These are phyloP conservation scores for Kwoniella europaea DNA, from an alignment of 768 basidiomycete genomes.

Conservation along the genomic window DNA sequence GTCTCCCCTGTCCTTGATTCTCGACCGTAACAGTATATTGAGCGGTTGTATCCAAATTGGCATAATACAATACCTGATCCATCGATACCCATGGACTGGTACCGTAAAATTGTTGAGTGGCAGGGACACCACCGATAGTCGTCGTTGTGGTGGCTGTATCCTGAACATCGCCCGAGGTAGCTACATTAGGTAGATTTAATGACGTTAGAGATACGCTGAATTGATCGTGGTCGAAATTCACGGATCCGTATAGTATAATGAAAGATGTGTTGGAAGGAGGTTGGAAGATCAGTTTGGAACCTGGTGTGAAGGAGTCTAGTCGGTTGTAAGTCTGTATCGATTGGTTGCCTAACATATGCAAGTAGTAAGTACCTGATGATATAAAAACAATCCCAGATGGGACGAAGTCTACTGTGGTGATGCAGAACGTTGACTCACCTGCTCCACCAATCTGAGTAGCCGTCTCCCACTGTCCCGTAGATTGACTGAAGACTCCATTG, in stretches of 20 bases:
- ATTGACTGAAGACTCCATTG: neutral
- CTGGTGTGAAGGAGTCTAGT: slow-evolving; percentile 6
- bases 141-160: slow-evolving; percentile 3
- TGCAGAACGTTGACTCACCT: neutral
- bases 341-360: neutral
- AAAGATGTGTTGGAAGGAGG: slow-evolving; percentile 14
- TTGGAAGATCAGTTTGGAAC: slow-evolving; percentile 5
- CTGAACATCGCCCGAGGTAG: neutral
- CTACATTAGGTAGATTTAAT: slow-evolving; percentile 1
- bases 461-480: slow-evolving; percentile 14
- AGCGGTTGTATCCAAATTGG: slow-evolving; percentile 5
- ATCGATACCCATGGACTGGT: slow-evolving; percentile 5
- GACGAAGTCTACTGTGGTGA: too few species aligned
- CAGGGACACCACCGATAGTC: neutral
- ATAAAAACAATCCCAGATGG: neutral
- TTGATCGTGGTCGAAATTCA: slow-evolving; percentile 17
- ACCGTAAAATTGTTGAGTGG: slow-evolving; percentile 10
- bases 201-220: neutral
- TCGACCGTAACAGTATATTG: slow-evolving; percentile 19
- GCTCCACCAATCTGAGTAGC: slow-evolving; percentile 3
- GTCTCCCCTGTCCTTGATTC: slow-evolving; percentile 10
- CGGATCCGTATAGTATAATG: slow-evolving; percentile 15
- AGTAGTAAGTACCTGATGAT: neutral
- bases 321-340: slow-evolving; percentile 8
- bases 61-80: slow-evolving; percentile 27